Evolutionary conservation across 1,284 basidiomycete genomes (phyloP).

Genomic region (Grifola frondosa): DNA sequence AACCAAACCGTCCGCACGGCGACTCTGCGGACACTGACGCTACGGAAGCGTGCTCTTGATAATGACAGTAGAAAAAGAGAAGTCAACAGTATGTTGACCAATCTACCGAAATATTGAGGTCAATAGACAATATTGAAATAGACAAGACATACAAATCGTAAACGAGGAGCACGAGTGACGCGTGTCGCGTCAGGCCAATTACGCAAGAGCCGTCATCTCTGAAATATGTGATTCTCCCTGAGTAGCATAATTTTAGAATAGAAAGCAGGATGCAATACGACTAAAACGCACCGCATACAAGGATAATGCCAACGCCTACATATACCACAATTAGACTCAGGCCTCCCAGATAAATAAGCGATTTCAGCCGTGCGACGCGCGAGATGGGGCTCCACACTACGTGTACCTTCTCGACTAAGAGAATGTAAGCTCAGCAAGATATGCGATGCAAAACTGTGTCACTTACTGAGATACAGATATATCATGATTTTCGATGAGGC

Average conservation of each 20-base stretch:
- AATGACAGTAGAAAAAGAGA: conserved; percentile 48
- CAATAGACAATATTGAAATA: too few relatives aligned
- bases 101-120: too few relatives aligned
- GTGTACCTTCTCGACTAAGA: conserved; percentile 36
- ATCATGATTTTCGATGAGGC: conserved; percentile 37
- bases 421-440: conserved; percentile 5
- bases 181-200: conserved; percentile 41
- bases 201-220: conserved; percentile 38
- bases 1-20: conserved; percentile 43
- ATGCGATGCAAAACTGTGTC: background rate
- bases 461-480: conserved; percentile 38
- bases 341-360: conserved; percentile 37
- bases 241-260: too few relatives aligned
- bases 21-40: conserved; percentile 35
- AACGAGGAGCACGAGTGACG: conserved; percentile 40
- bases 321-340: conserved; percentile 32
- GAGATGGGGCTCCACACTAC: conserved; percentile 33
- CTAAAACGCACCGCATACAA: conserved; percentile 33
- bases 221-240: conserved; percentile 39
- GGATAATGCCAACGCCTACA: conserved; percentile 30
- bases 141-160: conserved; percentile 41
- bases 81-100: conserved; percentile 44
- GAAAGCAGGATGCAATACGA: background rate
- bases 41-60: conserved; percentile 34
- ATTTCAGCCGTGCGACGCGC: conserved; percentile 26